These are phyloP conservation scores for Blumeriella jaapii DNA, from an alignment of 2,329 filamentous ascomycete species.

Conservation along the genomic window DNA sequence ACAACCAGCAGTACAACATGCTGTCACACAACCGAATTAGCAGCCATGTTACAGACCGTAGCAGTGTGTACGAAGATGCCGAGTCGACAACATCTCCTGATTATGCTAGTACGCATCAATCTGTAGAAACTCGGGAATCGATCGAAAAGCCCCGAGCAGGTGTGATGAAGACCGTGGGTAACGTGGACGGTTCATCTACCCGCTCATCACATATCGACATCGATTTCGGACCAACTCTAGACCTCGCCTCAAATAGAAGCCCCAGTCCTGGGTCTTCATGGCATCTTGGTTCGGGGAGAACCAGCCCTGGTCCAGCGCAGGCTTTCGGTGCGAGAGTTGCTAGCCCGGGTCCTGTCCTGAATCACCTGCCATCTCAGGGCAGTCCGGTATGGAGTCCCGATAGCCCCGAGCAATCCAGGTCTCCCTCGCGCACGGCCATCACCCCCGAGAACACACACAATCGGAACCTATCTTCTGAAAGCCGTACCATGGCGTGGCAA, in stretches of 20 bases:
- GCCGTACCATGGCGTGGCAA: conserved; percentile 67
- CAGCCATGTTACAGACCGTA: too few relatives aligned
- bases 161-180: conserved; percentile 65
- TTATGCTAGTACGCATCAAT: conserved; percentile 52
- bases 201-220: conserved; percentile 45
- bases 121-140: conserved; percentile 32
- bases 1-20: conserved; percentile 7
- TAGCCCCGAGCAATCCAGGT: conserved; percentile 26
- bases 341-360: conserved; percentile 48
- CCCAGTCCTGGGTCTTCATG: conserved; percentile 49
- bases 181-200: conserved; percentile 10
- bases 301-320: conserved; percentile 49
- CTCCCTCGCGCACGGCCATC: conserved; percentile 32
- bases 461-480: conserved; percentile 40
- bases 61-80: conserved; percentile 47
- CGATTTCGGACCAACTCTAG: conserved; percentile 78
- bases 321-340: conserved; percentile 11
- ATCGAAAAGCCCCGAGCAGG: conserved; percentile 64
- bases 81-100: conserved; percentile 58
- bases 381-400: conserved; percentile 22
- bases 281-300: conserved; percentile 10
- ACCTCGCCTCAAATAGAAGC: conserved; percentile 27
- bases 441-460: conserved; percentile 28
- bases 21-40: conserved; percentile 19
- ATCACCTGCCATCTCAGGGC: conserved; percentile 8